Base-by-base conservation (phyloP, 345 rosid genomes). In the Eucalyptus cloeziana region DNA sequence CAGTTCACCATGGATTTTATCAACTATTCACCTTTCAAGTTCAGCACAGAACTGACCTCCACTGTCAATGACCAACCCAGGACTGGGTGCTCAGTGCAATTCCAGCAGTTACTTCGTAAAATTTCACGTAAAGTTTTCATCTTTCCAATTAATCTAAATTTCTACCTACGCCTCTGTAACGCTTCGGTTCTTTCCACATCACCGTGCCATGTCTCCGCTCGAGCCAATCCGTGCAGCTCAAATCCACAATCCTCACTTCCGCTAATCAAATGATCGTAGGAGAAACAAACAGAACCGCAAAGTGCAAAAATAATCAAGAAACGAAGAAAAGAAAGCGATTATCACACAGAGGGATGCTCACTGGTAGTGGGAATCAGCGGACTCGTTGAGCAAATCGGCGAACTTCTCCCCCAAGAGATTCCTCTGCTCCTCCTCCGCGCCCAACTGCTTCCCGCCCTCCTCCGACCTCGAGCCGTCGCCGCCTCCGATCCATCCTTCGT, bases 291-390 rank as follows among this genome's bases (percentile, higher is more conserved):
- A 71, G 13, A 33, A 33, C 81, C 81, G 22, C 25, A 5, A 33
- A 33, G 24, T 33, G 80, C 24, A 69, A 31, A 33, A 62, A 60
- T 2, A 30, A 69, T 4, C 43, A 0, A 33, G 80, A 69, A 69
- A n/a, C 19, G 80, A 33, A 69, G 80, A 69, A 69, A 43, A 31
- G 11, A 69, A 31, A 43, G 86, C 5, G 31, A 27, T 19, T 2
- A 2, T 44, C 15, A 11, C 7, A 52, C 49, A 13, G n/a, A 56
- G 45, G 6, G 11, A 86, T 71, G 81, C 95, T 94, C 69, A 96
- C 99, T 94, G 99, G 94, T 97, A 97, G 92, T 97, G 99, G 93
- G 99, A 97, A 93, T 95, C 95, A 86, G 93, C 88, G 90, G 97
- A 94, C 69, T 96, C 94, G 81, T 96, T 90, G 92, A 97, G 96